A percentile compares a stretch with the other conserved stretches of the same genome.
Conservation (phyloP, 805 yeast species). For the Ogataea wickerhamii region DNA sequence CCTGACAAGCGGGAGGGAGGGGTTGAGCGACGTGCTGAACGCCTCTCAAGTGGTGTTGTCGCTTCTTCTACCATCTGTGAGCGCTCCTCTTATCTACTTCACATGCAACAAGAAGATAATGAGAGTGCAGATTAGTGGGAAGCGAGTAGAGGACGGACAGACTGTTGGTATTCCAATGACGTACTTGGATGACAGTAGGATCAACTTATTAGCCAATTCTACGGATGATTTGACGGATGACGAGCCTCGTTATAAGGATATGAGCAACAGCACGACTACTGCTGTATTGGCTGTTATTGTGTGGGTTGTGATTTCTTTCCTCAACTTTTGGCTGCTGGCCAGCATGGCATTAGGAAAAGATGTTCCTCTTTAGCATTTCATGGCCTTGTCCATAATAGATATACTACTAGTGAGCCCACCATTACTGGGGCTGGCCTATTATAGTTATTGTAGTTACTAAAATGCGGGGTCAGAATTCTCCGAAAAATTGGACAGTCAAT, state of each 20-base stretch:
- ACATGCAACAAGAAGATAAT: conserved; percentile 55
- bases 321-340: conserved; percentile 65
- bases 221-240: conserved; percentile 10
- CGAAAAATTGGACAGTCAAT: too few species aligned
- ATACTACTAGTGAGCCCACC: too few species aligned
- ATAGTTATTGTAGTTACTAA: too few species aligned
- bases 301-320: conserved; percentile 68
- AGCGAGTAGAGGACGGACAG: conserved; percentile 4
- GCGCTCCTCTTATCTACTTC: conserved; percentile 83
- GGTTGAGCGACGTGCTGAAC: conserved; percentile 70
- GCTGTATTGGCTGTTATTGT: conserved; percentile 52
- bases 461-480: too few species aligned
- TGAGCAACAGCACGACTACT: conserved; percentile 62
- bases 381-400: too few species aligned
- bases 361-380: conserved; percentile 23
- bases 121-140: conserved; percentile 27
- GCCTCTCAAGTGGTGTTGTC: conserved; percentile 81
- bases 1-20: conserved; percentile 71
- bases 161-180: conserved; percentile 10
- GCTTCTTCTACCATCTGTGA: conserved; percentile 76
- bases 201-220: conserved; percentile 8
- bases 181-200: conserved; percentile 10
- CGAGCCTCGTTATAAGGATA: conserved; percentile 44
- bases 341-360: conserved; percentile 34
- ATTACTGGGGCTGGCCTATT: too few species aligned